Conservation (phyloP, 208 protist species). For the Naegleria gruberi region DNA sequence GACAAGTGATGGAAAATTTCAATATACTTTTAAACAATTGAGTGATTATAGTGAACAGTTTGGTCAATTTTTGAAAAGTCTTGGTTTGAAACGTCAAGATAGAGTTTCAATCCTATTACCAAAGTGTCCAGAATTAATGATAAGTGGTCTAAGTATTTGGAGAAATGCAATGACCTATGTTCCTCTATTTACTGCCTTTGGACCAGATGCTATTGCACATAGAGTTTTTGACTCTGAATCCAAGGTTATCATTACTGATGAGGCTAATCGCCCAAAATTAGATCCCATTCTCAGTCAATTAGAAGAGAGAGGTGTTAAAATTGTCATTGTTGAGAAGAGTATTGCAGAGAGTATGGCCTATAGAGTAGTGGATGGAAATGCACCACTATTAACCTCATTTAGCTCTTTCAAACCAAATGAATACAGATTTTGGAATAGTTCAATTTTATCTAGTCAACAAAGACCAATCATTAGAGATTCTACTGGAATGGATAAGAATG, state of each 20-base stretch:
- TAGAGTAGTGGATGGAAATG: background rate
- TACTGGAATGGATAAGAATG: background rate
- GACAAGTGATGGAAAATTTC: background rate
- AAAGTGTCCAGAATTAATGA: slow-evolving; percentile 12
- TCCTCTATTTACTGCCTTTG: slow-evolving; percentile 27
- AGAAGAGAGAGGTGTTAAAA: background rate
- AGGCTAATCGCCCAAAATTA: background rate
- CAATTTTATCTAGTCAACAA: background rate
- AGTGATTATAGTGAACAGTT: background rate
- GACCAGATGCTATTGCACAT: slow-evolving; percentile 5
- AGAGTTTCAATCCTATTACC: background rate
- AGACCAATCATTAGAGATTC: background rate
- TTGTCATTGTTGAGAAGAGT: background rate
- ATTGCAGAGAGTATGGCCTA: background rate
- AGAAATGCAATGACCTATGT: background rate
- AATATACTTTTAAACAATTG: background rate
- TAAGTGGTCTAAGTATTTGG: background rate
- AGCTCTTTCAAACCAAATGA: background rate
- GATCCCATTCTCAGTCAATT: background rate
- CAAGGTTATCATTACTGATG: slow-evolving; percentile 15
- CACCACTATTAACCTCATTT: background rate
- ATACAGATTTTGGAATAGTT: background rate
- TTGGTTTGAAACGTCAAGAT: background rate
- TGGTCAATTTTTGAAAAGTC: background rate
- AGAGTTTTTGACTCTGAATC: background rate